Conservation (phyloP, 495 filamentous ascomycete species). For the Penicillium macrosclerotiorum region DNA sequence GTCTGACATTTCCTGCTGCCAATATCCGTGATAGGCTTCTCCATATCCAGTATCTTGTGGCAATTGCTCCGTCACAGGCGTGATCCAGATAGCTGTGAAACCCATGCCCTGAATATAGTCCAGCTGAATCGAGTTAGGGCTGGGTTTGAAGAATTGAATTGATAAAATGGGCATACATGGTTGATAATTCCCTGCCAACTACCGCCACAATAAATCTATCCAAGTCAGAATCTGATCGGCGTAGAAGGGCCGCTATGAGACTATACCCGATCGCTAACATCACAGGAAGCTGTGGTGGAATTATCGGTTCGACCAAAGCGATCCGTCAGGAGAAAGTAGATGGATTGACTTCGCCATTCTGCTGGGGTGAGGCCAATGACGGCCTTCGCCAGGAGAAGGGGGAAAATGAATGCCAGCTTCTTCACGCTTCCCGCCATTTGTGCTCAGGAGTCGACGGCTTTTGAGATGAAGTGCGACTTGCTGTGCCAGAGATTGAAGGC, state of each 20-base stretch:
- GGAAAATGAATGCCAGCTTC: not conserved
- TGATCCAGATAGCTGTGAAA: constrained; percentile 83
- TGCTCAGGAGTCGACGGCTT: not conserved
- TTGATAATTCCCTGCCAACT: constrained; percentile 71
- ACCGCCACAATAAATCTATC: constrained; percentile 67
- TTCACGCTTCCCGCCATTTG: not conserved
- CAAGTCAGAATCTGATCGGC: not conserved
- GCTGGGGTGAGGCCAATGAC: constrained; percentile 37
- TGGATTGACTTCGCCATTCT: constrained; percentile 61
- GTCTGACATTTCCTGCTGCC: constrained; percentile 63
- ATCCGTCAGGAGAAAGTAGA: constrained; percentile 76
- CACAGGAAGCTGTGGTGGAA: constrained; percentile 55
- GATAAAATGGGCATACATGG: constrained; percentile 39
- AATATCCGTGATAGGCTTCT: constrained; percentile 70
- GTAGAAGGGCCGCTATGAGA: not conserved
- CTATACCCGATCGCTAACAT: constrained; percentile 40
- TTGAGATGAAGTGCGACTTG: too few species aligned
- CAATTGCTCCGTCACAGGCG: constrained; percentile 66
- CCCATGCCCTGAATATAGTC: constrained; percentile 69
- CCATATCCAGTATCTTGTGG: constrained; percentile 50
- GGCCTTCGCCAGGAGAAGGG: too few species aligned
- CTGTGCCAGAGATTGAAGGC: too few species aligned
- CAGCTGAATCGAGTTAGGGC: constrained; percentile 20
- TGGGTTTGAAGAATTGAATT: not conserved
- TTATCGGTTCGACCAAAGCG: constrained; percentile 67